Conservation (phyloP, 139 green algal species). For the Chlamydomonas applanata region DNA sequence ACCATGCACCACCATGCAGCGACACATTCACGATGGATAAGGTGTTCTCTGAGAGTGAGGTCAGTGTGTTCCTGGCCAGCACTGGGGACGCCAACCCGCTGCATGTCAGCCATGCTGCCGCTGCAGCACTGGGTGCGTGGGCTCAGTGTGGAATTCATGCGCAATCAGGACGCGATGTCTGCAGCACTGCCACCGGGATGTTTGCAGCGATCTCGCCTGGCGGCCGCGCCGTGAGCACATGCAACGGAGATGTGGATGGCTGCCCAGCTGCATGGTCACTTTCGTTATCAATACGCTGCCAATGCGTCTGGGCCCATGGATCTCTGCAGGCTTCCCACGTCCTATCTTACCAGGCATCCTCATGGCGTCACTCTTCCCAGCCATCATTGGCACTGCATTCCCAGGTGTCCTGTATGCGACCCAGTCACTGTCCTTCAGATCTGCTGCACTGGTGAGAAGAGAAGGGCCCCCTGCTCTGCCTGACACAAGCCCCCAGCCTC, state of each 20-base stretch:
- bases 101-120: constrained; percentile 25
- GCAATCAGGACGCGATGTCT: background rate
- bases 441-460: constrained; percentile 4
- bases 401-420: constrained; percentile 67
- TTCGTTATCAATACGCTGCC: too few relatives aligned
- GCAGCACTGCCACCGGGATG: background rate
- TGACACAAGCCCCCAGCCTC: too few relatives aligned
- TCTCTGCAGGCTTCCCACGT: background rate
- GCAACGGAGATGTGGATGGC: too few relatives aligned
- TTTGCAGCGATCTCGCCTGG: too few relatives aligned
- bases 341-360: constrained; percentile 73
- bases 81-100: constrained; percentile 71
- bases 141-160: too few relatives aligned
- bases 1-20: background rate
- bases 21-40: background rate
- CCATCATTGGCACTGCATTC: constrained; percentile 66
- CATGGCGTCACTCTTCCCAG: constrained; percentile 70
- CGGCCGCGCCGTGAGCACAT: too few relatives aligned
- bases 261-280: too few relatives aligned
- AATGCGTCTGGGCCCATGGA: background rate
- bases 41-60: constrained; percentile 47
- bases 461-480: too few relatives aligned
- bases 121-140: constrained; percentile 19
- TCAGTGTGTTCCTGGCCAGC: constrained; percentile 40
- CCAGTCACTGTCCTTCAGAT: constrained; percentile 67